Evolutionary conservation across 768 basidiomycete genomes (phyloP).

Genomic region (Auricularia heimuer): DNA sequence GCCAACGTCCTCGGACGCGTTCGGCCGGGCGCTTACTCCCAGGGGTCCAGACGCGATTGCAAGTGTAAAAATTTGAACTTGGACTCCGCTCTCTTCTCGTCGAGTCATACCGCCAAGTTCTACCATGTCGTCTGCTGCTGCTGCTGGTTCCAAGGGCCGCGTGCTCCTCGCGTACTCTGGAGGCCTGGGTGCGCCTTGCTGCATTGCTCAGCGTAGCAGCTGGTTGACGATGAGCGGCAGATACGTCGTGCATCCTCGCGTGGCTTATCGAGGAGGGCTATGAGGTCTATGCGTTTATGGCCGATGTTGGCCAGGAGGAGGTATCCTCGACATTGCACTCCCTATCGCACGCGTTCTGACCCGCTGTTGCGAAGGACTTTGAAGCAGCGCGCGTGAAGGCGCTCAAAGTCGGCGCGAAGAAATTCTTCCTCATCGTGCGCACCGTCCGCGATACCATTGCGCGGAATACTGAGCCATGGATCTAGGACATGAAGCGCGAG

Average conservation of each 20-base stretch:
- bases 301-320: constrained; percentile 89
- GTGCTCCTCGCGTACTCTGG: constrained; percentile 97
- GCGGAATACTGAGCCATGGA: not conserved
- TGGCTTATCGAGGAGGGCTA: constrained; percentile 99
- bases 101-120: not conserved
- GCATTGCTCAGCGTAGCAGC: not conserved
- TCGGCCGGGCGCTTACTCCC: not conserved
- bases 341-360: not conserved
- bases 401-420: constrained; percentile 83
- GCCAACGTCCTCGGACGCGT: not conserved
- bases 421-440: constrained; percentile 81
- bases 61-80: not conserved
- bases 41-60: not conserved
- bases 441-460: not conserved
- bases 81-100: not conserved
- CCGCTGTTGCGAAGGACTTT: constrained; percentile 57
- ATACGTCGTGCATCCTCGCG: constrained; percentile 97
- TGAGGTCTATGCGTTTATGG: constrained; percentile 96
- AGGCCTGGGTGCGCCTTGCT: constrained; percentile 66
- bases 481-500: constrained; percentile 84
- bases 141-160: constrained; percentile 45
- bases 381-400: constrained; percentile 86
- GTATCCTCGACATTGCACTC: constrained; percentile 24
- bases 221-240: constrained; percentile 29
- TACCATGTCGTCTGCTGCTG: constrained; percentile 5